Base-by-base conservation (phyloP, 2,329 filamentous ascomycete species). In the Ceratocystis destructans region DNA sequence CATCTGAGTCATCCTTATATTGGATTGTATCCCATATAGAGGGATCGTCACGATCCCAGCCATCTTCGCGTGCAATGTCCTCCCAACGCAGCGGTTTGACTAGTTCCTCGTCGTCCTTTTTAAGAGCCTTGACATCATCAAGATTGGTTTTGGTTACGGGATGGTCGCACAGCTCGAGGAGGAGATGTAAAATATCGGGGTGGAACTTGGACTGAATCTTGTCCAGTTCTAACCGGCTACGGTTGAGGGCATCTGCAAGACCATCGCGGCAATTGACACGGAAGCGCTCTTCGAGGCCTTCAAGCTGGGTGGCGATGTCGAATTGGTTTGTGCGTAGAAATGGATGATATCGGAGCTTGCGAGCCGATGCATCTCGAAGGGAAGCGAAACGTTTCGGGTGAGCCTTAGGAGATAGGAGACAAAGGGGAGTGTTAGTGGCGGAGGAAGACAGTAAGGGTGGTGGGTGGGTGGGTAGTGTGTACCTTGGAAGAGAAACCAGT, bases 201-300 rank as follows among this genome's bases (percentile, higher is more conserved):
- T 85, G 84, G 82, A 84, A 93, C 75, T 85, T 85, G 55, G 80
- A 72, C 8, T 80, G 45, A 76, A 78, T 63, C 68, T 76, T 72
- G 10, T 80, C 77, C 22, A 96, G 75, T 68, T 85, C 82, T 48
- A 81, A 76, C 15, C 90, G 74, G 45, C 88, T 69, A 64, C 77
- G 73, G 5, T 80, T 77, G 50, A 96, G 76, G 67, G 87, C 85
- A 66, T 92, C 86, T 12, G 90, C 90, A 31, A 96, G 77, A 48
- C 84, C 84, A 71, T 96, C 92, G 69, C 89, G 85, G 72, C 88
- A 87, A 61, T 90, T 81, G 65, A 97, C 81, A 41, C 85, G 83
- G 71, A 96, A 94, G 71, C 93, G 91, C 76, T 97, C 94, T 70
- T 92, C 87, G 2, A 96, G 79, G 0, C 89, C 89, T 62, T 84